Conservation (phyloP, 2,329 filamentous ascomycete species). For the Huntiella decipiens region DNA sequence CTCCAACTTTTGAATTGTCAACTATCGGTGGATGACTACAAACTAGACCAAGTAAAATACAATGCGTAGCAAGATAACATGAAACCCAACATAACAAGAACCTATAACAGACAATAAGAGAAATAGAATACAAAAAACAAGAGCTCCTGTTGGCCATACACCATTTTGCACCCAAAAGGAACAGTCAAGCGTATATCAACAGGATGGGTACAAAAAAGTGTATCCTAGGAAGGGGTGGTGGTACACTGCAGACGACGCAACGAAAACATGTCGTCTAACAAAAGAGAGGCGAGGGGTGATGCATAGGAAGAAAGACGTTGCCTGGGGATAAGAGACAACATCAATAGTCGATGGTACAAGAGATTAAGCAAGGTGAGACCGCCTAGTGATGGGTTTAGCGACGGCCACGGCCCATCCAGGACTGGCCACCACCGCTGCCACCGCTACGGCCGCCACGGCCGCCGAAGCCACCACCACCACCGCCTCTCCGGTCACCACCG, state of each 20-base stretch:
- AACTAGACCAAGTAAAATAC: conserved; percentile 1
- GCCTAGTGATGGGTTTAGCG: neutral
- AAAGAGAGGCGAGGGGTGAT: neutral
- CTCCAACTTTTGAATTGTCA: too few relatives aligned
- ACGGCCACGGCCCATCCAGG: too few relatives aligned
- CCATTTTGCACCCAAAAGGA: too few relatives aligned
- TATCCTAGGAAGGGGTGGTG: neutral
- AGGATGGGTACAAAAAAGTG: neutral
- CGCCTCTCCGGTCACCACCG: conserved; percentile 3
- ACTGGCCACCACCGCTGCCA: conserved; percentile 5
- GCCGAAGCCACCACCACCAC: conserved; percentile 1
- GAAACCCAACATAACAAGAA: neutral
- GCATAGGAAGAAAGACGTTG: neutral
- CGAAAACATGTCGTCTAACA: neutral
- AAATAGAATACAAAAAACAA: neutral
- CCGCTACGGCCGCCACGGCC: conserved; percentile 4
- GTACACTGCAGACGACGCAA: too few relatives aligned
- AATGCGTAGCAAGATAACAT: neutral
- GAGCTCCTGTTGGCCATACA: neutral
- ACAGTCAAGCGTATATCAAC: neutral
- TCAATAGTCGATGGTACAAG: neutral
- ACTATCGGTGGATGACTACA: neutral
- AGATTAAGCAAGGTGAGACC: neutral
- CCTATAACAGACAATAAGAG: neutral
- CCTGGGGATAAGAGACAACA: neutral